Base-by-base conservation (phyloP, 768 basidiomycete species). In the Russula olivacea region DNA sequence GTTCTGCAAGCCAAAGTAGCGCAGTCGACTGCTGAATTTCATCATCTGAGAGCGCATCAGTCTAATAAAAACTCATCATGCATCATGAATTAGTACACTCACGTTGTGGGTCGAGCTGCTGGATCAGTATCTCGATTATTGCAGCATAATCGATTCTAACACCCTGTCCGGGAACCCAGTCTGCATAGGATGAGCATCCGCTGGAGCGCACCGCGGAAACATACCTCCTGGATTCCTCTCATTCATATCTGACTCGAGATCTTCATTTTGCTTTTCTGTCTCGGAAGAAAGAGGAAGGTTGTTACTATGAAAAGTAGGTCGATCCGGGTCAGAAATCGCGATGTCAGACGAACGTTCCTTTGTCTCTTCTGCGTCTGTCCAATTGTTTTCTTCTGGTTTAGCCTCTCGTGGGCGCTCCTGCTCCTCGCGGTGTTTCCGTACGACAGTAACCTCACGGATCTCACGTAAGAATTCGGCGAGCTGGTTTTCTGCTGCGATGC, bases 21-120 rank as follows among this genome's bases (percentile, higher is more conserved):
- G 94, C 91, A 0, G 91, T 95, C 0, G 91, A 91, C 69, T 97
- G 93, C 67, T 97, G 94, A 32, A 96, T 91, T 71, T 96, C 94
- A 64, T 93, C 91, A 69, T 98, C 97, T 93, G 67, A 56, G 50
- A 40, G 19, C 28, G 5, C 11, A 45, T 59, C 9, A 54, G 38
- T 23, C 28, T 41, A 55, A 57, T 51, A 45, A 15, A 57, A 55
- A 8, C 55, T 1, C 34, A 21, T 19, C 17, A 15, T 19, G 8
- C 32, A 23, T 21, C 21, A 15, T 19, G 6, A 41, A 15, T 6
- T 30, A 11, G n/a, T 50, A 17, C 9, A 21, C 41, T 51, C 66
- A 93, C 93, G 93, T 70, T 91, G 89, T 43, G 80, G 80, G 60
- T 89, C 87, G 36, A 98, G 76, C 69, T 98, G 93, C 67, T 85